phyloP scores from a whole-genome alignment of 2,329 filamentous ascomycete genomes.

The Venturia oleaginea region DNA sequence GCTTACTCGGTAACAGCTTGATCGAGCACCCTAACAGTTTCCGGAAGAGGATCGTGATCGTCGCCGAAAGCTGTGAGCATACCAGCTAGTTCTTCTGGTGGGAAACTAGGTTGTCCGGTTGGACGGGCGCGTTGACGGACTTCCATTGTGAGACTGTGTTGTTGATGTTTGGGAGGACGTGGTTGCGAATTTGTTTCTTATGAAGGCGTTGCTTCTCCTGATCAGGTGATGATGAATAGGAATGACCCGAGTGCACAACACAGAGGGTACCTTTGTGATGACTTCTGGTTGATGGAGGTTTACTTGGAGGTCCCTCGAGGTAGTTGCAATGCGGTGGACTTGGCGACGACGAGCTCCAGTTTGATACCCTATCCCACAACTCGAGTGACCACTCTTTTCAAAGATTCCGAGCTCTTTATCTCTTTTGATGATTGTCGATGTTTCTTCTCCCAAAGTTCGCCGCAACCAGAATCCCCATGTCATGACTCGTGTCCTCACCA shows the following conservation, averaged over 20 bases:
- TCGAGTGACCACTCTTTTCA: background rate
- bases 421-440: background rate
- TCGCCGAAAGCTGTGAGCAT: slow-evolving; percentile 58
- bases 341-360: background rate
- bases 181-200: background rate
- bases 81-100: slow-evolving; percentile 3
- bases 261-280: background rate
- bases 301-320: background rate
- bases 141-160: slow-evolving; percentile 7
- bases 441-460: background rate
- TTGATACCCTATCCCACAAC: too few species aligned
- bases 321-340: background rate
- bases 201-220: background rate
- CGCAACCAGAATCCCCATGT: background rate
- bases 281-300: background rate
- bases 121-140: slow-evolving; percentile 9
- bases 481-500: slow-evolving; percentile 6
- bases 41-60: slow-evolving; percentile 64
- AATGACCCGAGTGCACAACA: background rate
- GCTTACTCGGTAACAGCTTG: slow-evolving; percentile 76
- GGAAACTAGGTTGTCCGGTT: slow-evolving; percentile 12
- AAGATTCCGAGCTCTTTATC: background rate
- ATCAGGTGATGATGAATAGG: background rate
- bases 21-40: slow-evolving; percentile 80
- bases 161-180: background rate